Conservation (phyloP, 257 asterid genomes). For the Solanum clarkiae region DNA sequence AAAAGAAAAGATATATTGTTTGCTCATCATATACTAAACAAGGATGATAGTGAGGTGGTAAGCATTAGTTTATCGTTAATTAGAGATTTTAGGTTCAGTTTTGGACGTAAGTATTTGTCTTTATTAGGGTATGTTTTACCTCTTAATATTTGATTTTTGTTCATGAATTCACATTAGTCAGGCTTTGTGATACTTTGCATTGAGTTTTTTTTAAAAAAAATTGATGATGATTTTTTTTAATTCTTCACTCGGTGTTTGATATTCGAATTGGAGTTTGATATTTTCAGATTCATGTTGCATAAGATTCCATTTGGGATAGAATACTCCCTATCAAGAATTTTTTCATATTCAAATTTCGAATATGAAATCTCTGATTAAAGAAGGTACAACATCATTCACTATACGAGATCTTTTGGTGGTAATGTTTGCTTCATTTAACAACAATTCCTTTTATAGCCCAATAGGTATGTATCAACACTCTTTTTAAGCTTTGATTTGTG, state of each 20-base stretch:
- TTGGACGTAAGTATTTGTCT: not conserved
- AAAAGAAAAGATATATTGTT: not conserved
- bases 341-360: too few relatives aligned
- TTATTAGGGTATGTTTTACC: not conserved
- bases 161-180: not conserved
- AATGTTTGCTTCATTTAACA: not conserved
- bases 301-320: too few relatives aligned
- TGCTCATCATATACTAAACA: not conserved
- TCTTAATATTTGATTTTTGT: not conserved
- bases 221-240: not conserved
- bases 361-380: too few relatives aligned
- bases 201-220: not conserved
- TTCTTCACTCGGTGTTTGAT: too few relatives aligned
- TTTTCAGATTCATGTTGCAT: too few relatives aligned
- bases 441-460: not conserved
- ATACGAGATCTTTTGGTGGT: too few relatives aligned
- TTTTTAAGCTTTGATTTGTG: not conserved
- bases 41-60: rapidly evolving
- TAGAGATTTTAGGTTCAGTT: not conserved
- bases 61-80: too few relatives aligned
- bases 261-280: too few relatives aligned
- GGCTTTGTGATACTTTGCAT: not conserved
- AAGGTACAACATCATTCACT: too few relatives aligned
- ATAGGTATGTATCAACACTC: not conserved
- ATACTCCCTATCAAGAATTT: too few relatives aligned